Evolutionary conservation across 1,284 basidiomycete genomes (phyloP), one percentile per base, ranked within the genome.

Genomic region (Pseudozyma flocculosa): DNA sequence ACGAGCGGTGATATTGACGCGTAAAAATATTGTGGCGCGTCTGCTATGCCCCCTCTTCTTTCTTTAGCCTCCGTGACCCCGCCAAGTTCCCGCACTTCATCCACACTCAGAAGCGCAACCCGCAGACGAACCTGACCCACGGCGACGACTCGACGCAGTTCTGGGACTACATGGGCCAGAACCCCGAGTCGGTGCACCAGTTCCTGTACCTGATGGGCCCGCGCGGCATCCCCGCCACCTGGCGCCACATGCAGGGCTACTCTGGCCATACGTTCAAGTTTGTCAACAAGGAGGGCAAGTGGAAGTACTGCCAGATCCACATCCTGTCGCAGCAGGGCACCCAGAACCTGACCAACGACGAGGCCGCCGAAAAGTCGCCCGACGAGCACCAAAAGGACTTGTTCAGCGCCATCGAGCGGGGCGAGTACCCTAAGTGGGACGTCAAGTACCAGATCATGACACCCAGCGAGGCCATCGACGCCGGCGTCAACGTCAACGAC

Each of bases 351-450:
- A 52, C 54, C 24, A 53, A 63, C 26, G 68, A 61, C 24, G 61
- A 64, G 15, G 67, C 67, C 1, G 70, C 53, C 17, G 38, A 19
- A 13, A 38, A 52, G 24, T 61, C 57, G 14, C 64, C 70, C 18
- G 70, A 70, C 38, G 54, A 48, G 23, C 58, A 66, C 43, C 66
- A 70, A 40, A 54, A 66, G 48, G 72, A 76, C 50, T 50, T 76
- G 18, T 76, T 59, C 40, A 53, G 73, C 17, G 50, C 72, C 18
- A 78, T 78, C 41, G 69, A 71, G 40, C 34, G 50, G 0, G 72
- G 70, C 13, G 57, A 70, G 18, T 73, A 54, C 58, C 75, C 75
- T 22, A 70, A 70, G 42, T 76, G 74, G 73, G 64, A 68, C 22
- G 61, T 75, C 48, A 61, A 63, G 45, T 66, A 61, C 36, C 70